Evolutionary conservation across 805 yeast genomes (phyloP).

Genomic region (Yarrowia divulgata): DNA sequence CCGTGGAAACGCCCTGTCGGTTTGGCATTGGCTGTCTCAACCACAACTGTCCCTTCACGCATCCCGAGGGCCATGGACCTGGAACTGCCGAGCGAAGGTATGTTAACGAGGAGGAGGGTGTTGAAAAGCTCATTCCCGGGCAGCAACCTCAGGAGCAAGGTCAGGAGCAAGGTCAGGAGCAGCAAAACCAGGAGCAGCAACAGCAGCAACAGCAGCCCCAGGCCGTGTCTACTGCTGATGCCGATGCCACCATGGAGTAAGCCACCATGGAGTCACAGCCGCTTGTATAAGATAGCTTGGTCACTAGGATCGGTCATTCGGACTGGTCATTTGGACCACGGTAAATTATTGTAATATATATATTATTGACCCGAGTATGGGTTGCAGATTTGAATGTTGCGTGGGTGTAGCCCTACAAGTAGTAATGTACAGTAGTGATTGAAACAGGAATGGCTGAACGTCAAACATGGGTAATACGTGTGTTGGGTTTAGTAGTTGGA

Average conservation of each 20-base stretch:
- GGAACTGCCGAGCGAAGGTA: slow-evolving; percentile 29
- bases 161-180: too few species aligned
- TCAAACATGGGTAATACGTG: too few species aligned
- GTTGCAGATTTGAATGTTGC: too few species aligned
- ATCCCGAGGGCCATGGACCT: slow-evolving; percentile 64
- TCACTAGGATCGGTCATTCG: background rate
- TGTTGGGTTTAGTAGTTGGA: too few species aligned
- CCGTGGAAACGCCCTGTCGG: slow-evolving; percentile 68
- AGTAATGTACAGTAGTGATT: too few species aligned
- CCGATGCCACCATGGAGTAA: slow-evolving; percentile 13
- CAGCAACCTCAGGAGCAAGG: background rate
- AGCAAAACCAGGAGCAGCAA: too few species aligned
- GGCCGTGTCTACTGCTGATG: background rate
- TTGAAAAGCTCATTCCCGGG: slow-evolving; percentile 28
- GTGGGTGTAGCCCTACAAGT: too few species aligned
- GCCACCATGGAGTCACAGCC: too few species aligned
- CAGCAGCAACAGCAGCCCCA: background rate
- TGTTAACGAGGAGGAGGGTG: slow-evolving; percentile 6
- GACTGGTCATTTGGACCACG: background rate
- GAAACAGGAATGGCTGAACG: too few species aligned
- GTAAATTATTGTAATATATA: slow-evolving; percentile 33
- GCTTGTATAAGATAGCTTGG: background rate
- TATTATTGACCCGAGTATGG: background rate
- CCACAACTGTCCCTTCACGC: slow-evolving; percentile 72
- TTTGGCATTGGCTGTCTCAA: slow-evolving; percentile 80